A percentile compares a stretch with the other conserved stretches of the same genome.
Conservation (phyloP, 805 yeast species). For the Candida anglica region DNA sequence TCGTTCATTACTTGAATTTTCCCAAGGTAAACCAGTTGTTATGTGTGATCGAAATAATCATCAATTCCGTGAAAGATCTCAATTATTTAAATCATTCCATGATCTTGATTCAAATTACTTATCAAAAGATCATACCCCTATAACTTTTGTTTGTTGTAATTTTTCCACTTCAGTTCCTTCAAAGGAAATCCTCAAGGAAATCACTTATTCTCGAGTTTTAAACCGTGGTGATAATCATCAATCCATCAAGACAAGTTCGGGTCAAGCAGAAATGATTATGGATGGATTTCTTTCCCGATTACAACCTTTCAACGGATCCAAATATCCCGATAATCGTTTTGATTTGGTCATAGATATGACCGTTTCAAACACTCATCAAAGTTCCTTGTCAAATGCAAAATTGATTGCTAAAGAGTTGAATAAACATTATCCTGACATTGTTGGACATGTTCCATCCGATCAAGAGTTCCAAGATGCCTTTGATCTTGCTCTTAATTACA, state of each 20-base stretch:
- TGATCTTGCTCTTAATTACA: conserved; percentile 46
- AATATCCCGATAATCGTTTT: conserved; percentile 62
- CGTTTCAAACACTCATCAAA: conserved; percentile 32
- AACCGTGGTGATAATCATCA: conserved; percentile 87
- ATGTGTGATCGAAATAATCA: conserved; percentile 85
- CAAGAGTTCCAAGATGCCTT: conserved; percentile 45
- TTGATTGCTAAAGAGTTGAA: conserved; percentile 37
- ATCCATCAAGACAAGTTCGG: no score
- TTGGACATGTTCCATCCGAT: conserved; percentile 34
- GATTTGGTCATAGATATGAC: conserved; percentile 61
- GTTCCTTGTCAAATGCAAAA: conserved; percentile 49
- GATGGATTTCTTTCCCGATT: conserved; percentile 68
- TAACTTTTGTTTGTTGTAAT: conserved; percentile 65
- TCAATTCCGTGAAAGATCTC: conserved; percentile 61
- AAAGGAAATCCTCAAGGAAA: conserved; percentile 38
- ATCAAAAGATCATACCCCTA: conserved; percentile 40
- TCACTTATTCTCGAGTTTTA: conserved; percentile 58
- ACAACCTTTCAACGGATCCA: conserved; percentile 48
- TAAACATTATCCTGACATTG: conserved; percentile 39
- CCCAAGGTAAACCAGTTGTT: conserved; percentile 42
- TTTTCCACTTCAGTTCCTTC: conserved; percentile 46
- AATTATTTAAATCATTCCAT: conserved; percentile 53
- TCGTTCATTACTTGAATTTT: conserved; percentile 32
- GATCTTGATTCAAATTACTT: no score
- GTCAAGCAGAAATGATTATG: conserved; percentile 61